Percentiles rank a stretch among this genome's conserved stretches.
phyloP scores from a whole-genome alignment of 768 basidiomycete species.

The Tylopilus balloui region DNA sequence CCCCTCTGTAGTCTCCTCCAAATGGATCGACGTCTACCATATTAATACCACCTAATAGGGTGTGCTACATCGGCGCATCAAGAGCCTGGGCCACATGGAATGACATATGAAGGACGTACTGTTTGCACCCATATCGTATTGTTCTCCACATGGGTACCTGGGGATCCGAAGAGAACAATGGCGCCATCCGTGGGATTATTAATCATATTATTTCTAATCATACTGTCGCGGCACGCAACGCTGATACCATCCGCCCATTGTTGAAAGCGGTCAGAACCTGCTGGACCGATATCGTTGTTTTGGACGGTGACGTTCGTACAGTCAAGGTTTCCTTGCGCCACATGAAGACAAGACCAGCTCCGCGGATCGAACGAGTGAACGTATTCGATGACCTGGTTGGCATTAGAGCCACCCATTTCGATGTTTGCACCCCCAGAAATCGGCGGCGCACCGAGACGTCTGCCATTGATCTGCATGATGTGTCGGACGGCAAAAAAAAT shows the following conservation, averaged over 20 bases:
- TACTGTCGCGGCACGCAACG: conserved; percentile 57
- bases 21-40: conserved; percentile 71
- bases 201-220: conserved; percentile 65
- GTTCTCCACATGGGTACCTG: conserved; percentile 67
- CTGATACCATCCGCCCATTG: conserved; percentile 86
- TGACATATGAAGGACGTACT: conserved; percentile 36
- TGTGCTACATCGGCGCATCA: conserved; percentile 41
- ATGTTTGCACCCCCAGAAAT: conserved; percentile 70
- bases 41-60: conserved; percentile 72
- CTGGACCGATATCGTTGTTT: conserved; percentile 82
- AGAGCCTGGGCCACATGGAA: not conserved
- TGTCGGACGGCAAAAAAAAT: not conserved
- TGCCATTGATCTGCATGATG: conserved; percentile 61
- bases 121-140: conserved; percentile 72
- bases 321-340: conserved; percentile 60
- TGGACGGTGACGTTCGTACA: conserved; percentile 66
- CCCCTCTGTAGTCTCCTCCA: conserved; percentile 59
- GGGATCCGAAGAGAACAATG: conserved; percentile 73
- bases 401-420: conserved; percentile 77
- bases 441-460: conserved; percentile 50
- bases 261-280: conserved; percentile 58
- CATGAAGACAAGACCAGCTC: conserved; percentile 79
- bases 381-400: conserved; percentile 69
- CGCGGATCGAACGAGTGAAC: conserved; percentile 75
- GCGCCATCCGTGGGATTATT: conserved; percentile 75